These are phyloP conservation scores for Peterozyma toletana DNA, from an alignment of 805 yeast genomes.

Conservation along the genomic window DNA sequence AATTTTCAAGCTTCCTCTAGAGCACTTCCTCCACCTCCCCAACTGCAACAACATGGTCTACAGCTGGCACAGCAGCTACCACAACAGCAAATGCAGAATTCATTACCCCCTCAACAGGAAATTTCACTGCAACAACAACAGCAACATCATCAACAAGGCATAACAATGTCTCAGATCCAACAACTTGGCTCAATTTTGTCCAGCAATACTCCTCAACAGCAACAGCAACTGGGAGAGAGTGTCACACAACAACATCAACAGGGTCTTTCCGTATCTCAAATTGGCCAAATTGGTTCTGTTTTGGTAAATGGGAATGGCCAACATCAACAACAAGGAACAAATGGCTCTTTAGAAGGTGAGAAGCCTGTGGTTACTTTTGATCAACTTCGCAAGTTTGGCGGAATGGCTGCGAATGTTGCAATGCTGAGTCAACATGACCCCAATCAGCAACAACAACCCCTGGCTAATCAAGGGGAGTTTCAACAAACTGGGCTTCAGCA, in stretches of 20 bases:
- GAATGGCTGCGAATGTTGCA: constrained; percentile 2
- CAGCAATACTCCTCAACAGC: constrained; percentile 7
- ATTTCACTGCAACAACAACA: constrained; percentile 11
- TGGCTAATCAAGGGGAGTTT: neutral
- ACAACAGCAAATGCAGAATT: constrained; percentile 7
- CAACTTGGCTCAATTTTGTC: neutral
- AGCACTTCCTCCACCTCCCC: constrained; percentile 6
- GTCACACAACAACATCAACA: constrained; percentile 2
- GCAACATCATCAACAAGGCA: constrained; percentile 14
- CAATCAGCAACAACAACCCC: neutral
- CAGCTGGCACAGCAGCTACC: constrained; percentile 11
- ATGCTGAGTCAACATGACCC: constrained; percentile 7
- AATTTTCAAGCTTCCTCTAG: constrained; percentile 7
- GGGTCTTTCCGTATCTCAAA: constrained; percentile 1
- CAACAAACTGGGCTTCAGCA: neutral
- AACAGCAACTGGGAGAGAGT: constrained; percentile 10
- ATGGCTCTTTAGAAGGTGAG: too few relatives aligned
- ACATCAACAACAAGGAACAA: constrained; percentile 6
- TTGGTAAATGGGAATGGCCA: neutral
- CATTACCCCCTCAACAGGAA: constrained; percentile 8
- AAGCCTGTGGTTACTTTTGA: constrained; percentile 8
- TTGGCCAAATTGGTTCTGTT: neutral
- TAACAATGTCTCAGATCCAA: neutral
- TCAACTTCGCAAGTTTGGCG: constrained; percentile 5
- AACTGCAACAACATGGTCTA: constrained; percentile 3